Evolutionary conservation across 2,329 filamentous ascomycete genomes (phyloP), one percentile per base, ranked within the genome.

Genomic region (Penicillium griseofulvum): DNA sequence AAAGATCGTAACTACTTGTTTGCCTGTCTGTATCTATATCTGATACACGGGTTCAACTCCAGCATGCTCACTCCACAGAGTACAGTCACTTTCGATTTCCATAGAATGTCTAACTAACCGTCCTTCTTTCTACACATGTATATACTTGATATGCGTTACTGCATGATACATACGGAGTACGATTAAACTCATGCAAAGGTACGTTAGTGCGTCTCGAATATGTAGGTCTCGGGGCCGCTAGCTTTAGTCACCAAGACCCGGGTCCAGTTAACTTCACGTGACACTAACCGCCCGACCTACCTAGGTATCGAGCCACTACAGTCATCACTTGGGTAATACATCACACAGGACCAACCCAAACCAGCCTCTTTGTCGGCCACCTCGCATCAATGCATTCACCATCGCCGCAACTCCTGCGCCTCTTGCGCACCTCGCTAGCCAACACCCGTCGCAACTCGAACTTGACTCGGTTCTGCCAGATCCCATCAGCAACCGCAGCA

Each of bases 381-480:
- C 10, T 17, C 11, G 5, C 34, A n/a, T 9, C 28, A 51, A 76
- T 76, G 73, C 68, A 73, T 44, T 56, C 73, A 11, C 76, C 76
- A 54, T 77, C 76, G 0, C 54, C 68, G 33, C 73, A 76, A 50
- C 71, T 78, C 31, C 72, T 78, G 41, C 71, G 74, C 52, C 72
- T 72, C 31, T 57, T 78, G 56, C 75, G 74, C 55, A 68, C 66
- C 28, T 70, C 72, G n/a, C 62, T 74, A 37, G 42, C 53, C 29
- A 55, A 57, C 28, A 49, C 55, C 51, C 49, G 49, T n/a, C 59
- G 49, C 45, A 48, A 57, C 46, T 28, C 48, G 16, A 58, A 41
- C 47, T 43, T 56, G 52, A 52, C 56, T 19, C 44, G 53, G 56
- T 49, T 54, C 53, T 55, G 56, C 39, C 57, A 31, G 39, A 36